These are phyloP conservation scores for Vaccinium macrocarpon DNA, from an alignment of 148 eudicot genomes.

Conservation along the genomic window DNA sequence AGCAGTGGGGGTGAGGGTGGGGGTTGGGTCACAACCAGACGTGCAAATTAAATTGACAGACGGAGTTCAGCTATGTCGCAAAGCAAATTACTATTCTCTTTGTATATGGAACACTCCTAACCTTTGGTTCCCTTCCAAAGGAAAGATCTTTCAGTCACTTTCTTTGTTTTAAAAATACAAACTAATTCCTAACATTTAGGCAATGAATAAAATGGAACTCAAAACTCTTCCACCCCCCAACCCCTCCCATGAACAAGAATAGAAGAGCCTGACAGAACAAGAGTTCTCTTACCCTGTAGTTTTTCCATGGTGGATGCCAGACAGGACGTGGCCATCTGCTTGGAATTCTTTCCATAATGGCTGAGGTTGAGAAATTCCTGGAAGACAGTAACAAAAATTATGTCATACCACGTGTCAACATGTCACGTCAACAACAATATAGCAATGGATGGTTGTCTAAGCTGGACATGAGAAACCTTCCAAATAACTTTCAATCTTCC, in stretches of 20 bases:
- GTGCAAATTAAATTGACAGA: background rate
- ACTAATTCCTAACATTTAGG: background rate
- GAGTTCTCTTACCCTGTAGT: conserved; percentile 65
- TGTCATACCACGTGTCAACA: background rate
- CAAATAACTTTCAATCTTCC: conserved; percentile 1
- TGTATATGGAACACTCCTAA: background rate
- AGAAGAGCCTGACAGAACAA: background rate
- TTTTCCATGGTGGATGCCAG: conserved; percentile 92
- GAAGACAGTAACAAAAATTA: background rate
- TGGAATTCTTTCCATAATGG: conserved; percentile 88
- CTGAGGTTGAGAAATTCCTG: conserved; percentile 65
- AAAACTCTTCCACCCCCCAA: too few relatives aligned
- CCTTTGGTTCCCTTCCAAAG: background rate
- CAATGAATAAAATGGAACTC: background rate
- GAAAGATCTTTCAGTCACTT: background rate
- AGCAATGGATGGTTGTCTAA: background rate
- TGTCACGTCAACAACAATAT: background rate
- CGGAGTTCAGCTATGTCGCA: background rate
- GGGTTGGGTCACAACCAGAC: background rate
- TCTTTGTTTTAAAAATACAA: background rate
- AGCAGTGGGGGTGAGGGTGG: background rate
- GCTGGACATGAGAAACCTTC: conserved; percentile 8
- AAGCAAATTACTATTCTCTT: background rate
- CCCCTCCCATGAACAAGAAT: background rate
- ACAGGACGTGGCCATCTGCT: conserved; percentile 84